Conservation (phyloP, 2,329 filamentous ascomycete species). For the Phialocephala subalpina region DNA sequence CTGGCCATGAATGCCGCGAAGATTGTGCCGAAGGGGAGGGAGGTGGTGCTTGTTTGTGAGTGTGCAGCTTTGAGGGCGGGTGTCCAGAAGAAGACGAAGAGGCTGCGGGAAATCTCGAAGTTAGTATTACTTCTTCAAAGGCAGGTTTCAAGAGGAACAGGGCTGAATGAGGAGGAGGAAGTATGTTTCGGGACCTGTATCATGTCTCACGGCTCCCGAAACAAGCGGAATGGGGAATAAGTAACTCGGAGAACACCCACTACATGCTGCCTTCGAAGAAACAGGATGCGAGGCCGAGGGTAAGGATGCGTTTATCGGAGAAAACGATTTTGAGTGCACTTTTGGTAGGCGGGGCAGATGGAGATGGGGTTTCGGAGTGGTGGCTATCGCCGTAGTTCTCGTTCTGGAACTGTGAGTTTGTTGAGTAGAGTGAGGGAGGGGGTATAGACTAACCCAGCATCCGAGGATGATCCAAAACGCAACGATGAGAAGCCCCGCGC, state of each 20-base stretch:
- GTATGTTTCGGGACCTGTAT: no score
- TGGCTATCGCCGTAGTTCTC: constrained; percentile 57
- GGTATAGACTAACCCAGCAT: constrained; percentile 53
- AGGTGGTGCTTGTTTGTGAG: constrained; percentile 44
- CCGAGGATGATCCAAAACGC: constrained; percentile 55
- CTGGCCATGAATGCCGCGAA: constrained; percentile 48
- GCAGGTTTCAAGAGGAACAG: no score
- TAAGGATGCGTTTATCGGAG: constrained; percentile 56
- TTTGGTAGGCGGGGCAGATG: constrained; percentile 29
- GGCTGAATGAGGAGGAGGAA: no score
- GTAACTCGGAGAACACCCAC: no score
- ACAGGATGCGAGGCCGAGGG: constrained; percentile 59
- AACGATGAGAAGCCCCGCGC: constrained; percentile 49
- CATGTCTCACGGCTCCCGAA: no score
- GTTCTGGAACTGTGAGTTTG: constrained; percentile 42
- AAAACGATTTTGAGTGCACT: constrained; percentile 35
- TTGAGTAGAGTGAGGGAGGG: background rate
- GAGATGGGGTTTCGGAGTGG: constrained; percentile 18
- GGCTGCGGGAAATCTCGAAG: no score
- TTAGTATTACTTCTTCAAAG: no score
- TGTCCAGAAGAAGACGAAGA: constrained; percentile 71
- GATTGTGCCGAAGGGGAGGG: constrained; percentile 54
- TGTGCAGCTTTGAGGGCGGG: constrained; percentile 58
- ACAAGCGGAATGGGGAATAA: no score
- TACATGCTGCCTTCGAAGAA: constrained; percentile 68